phyloP scores from a whole-genome alignment of 352 stramenopile species.

The Globisporangium irregulare region DNA sequence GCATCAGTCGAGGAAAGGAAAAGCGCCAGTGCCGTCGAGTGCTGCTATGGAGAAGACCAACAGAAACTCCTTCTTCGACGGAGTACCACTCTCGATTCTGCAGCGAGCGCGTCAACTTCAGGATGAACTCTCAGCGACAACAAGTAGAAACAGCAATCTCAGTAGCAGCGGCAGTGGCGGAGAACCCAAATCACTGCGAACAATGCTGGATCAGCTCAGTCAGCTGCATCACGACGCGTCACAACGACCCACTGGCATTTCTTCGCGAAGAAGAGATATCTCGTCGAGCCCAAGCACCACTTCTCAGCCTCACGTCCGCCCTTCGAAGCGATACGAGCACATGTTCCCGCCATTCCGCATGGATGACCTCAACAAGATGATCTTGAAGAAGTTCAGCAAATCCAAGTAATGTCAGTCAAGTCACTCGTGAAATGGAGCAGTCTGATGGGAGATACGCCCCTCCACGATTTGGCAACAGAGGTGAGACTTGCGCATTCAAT shows the following conservation, averaged over 20 bases:
- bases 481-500: neutral
- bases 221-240: neutral
- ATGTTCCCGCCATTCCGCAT: constrained; percentile 45
- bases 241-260: neutral
- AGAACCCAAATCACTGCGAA: neutral
- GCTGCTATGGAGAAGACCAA: neutral
- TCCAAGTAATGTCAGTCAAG: neutral
- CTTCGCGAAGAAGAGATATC: neutral
- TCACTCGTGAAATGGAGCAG: neutral
- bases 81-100: constrained; percentile 13
- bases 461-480: neutral
- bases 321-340: constrained; percentile 41
- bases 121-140: neutral
- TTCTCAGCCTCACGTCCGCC: constrained; percentile 3
- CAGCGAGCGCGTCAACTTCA: constrained; percentile 4
- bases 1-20: neutral
- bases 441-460: neutral
- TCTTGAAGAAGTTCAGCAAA: constrained; percentile 24
- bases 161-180: neutral
- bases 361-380: constrained; percentile 32
- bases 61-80: constrained; percentile 3
- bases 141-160: neutral
- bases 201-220: neutral
- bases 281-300: neutral
- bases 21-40: neutral